A percentile compares a stretch with the other conserved stretches of the same genome.
phyloP scores from a whole-genome alignment of 1,139 yeast species.

The Diutina sp. region DNA sequence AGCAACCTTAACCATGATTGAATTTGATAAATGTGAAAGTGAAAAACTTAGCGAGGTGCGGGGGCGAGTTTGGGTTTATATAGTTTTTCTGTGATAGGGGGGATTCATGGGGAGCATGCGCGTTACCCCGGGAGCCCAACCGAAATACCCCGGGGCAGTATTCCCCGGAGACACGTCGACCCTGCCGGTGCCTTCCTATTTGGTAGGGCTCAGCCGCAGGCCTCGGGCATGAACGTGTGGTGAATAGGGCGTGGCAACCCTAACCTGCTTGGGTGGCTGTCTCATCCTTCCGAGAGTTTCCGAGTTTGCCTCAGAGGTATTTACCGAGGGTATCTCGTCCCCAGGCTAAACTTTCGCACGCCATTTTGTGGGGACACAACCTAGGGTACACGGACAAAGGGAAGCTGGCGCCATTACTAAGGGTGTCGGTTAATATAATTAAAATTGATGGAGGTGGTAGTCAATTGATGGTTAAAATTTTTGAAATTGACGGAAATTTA shows the following conservation, averaged over 20 bases:
- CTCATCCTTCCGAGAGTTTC: too few species aligned
- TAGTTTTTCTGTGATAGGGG: neutral
- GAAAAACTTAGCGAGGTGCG: neutral
- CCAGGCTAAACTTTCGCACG: neutral
- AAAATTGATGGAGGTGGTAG: too few species aligned
- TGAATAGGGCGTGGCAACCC: too few species aligned
- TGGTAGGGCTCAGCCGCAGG: too few species aligned
- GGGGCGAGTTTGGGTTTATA: neutral
- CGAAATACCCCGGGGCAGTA: neutral
- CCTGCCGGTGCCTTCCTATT: too few species aligned
- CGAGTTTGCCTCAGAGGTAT: neutral
- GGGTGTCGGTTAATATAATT: too few species aligned
- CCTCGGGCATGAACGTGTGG: too few species aligned
- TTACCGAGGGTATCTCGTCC: neutral
- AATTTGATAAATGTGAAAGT: neutral
- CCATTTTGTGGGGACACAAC: neutral
- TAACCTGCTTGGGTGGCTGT: too few species aligned
- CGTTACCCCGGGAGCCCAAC: neutral
- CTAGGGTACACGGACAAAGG: neutral
- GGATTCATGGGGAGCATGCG: neutral
- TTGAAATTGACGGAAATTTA: too few species aligned
- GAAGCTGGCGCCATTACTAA: neutral
- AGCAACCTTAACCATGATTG: conserved; percentile 6
- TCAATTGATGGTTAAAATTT: too few species aligned
- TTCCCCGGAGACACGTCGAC: neutral